phyloP scores from a whole-genome alignment of 495 filamentous ascomycete genomes.

The Aspergillus avenaceus region DNA sequence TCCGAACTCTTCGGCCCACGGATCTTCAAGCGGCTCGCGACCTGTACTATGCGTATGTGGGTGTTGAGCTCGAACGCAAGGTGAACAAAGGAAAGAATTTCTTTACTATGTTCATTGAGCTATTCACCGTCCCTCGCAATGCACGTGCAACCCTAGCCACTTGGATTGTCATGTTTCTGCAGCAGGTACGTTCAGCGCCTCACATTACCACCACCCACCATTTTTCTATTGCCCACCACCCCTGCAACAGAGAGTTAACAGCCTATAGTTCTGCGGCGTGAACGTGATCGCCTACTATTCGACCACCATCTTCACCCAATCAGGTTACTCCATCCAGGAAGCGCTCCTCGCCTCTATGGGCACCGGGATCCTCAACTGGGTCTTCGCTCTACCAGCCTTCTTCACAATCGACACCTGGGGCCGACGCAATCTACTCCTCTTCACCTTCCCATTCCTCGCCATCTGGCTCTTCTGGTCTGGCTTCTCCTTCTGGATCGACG shows the following conservation, averaged over 20 bases:
- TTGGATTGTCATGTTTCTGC: conserved; percentile 49
- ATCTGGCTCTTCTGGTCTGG: conserved; percentile 55
- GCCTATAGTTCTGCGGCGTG: conserved; percentile 45
- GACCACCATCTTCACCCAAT: conserved; percentile 51
- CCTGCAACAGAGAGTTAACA: too few relatives aligned
- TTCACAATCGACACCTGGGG: conserved; percentile 67
- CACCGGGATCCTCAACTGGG: conserved; percentile 61
- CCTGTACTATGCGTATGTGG: conserved; percentile 50
- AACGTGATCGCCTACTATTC: conserved; percentile 53
- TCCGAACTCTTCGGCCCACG: conserved; percentile 39
- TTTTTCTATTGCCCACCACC: too few relatives aligned
- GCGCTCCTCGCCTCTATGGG: conserved; percentile 57
- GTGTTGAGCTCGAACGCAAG: conserved; percentile 40
- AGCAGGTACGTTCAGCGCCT: conserved; percentile 25
- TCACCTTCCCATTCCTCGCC: conserved; percentile 61
- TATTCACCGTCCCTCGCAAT: conserved; percentile 52
- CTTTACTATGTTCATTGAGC: conserved; percentile 47
- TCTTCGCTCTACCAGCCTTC: conserved; percentile 64
- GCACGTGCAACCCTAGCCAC: conserved; percentile 49
- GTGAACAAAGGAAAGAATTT: conserved; percentile 43
- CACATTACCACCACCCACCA: too few relatives aligned
- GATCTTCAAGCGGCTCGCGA: conserved; percentile 50
- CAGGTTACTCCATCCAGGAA: conserved; percentile 39
- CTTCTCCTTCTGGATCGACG: conserved; percentile 53
- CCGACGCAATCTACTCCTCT: conserved; percentile 56